Evolutionary conservation across 2,329 filamentous ascomycete genomes (phyloP), one percentile per base, ranked within the genome.

Genomic region (Fusarium sp.): DNA sequence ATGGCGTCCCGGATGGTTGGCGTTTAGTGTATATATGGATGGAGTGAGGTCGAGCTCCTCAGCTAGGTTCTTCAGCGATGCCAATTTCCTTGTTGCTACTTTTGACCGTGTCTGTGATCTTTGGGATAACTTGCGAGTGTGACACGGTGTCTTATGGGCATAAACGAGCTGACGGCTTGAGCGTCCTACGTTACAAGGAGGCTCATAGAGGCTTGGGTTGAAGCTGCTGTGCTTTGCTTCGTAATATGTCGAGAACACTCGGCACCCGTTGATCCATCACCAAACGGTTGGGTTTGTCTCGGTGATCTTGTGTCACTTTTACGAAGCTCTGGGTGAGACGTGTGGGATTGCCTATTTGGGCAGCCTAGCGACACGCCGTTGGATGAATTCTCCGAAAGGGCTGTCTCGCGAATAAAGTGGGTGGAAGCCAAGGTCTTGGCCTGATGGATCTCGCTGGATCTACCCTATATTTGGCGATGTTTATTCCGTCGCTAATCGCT

Each of bases 11-110:
- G 72, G 72, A 67, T 72, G 32, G 63, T 59, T 74, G 73, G 76
- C 68, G 73, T 75, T 74, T 69, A 59, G 66, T 78, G 70, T 77
- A 75, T 66, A 76, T 78, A 76, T 61, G 66, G 74, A 76, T 61
- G 68, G 76, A 77, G 68, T 60, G 68, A 40, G 66, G 65, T 74
- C 71, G 71, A 73, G 59, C 66, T 77, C 66, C 69, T 74, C 56
- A 70, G 69, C 65, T 66, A 69, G 58, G 65, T 72, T 74, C 71
- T 65, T 72, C 68, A 78, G 70, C 69, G 61, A 78, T 69, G 71
- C 62, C 69, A 73, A 68, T 75, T 75, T 66, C 68, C 66, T 77
- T 73, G 61, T 69, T 65, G 50, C 50, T 70, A 62, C 50, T 35
- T 58, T 43, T 27, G 37, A 57, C 25, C 22, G 43, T 10, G 35